Conservation (phyloP, 2,329 filamentous ascomycete species). For the Neopestalotiopsis clavispora region DNA sequence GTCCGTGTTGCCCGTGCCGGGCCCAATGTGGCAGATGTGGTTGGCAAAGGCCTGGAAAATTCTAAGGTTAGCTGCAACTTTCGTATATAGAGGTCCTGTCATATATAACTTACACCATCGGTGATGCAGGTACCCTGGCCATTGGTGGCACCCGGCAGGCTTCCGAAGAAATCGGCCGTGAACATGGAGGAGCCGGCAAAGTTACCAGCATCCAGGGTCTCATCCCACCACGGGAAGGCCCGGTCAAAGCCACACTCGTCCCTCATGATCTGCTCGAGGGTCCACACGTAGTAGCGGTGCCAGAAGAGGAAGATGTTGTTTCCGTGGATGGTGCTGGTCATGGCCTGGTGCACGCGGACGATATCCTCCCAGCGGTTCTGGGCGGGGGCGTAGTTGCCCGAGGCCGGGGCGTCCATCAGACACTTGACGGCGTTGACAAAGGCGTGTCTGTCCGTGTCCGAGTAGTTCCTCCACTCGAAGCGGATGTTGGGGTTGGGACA, state of each 20-base stretch:
- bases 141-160: conserved; percentile 28
- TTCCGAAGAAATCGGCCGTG: conserved; percentile 36
- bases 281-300: conserved; percentile 39
- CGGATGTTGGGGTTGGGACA: conserved; percentile 33
- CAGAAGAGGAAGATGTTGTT: conserved; percentile 37
- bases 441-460: conserved; percentile 32
- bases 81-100: background rate
- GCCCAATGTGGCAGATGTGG: conserved; percentile 23
- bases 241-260: conserved; percentile 37
- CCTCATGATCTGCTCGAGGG: conserved; percentile 35
- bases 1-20: conserved; percentile 19
- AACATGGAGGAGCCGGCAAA: conserved; percentile 35
- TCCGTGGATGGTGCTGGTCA: conserved; percentile 37
- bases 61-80: background rate
- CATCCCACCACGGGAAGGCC: conserved; percentile 39
- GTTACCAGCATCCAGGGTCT: conserved; percentile 38
- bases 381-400: conserved; percentile 30
- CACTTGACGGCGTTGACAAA: conserved; percentile 36
- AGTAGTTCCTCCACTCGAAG: conserved; percentile 37
- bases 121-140: conserved; percentile 32
- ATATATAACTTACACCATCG: conserved; percentile 27
- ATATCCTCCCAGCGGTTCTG: conserved; percentile 39
- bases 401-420: conserved; percentile 30
- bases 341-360: conserved; percentile 37
- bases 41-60: conserved; percentile 28